Base-by-base conservation (phyloP, 306 rosid species). In the Cicer yamashitae region DNA sequence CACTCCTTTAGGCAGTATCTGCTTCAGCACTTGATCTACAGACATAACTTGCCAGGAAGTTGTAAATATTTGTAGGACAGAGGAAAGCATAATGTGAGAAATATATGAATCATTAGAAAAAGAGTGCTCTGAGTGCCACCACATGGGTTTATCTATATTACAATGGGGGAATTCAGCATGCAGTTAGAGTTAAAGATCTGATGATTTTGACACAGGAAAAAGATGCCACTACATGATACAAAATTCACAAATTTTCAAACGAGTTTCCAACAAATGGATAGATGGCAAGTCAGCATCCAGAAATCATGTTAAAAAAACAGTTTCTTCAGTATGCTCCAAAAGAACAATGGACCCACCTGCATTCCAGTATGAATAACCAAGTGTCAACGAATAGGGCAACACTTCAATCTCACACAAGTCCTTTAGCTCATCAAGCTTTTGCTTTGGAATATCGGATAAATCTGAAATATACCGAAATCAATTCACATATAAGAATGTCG, bases 351-450 rank as follows among this genome's bases (percentile, higher is more conserved):
- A 86, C 87, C 62, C 66, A 94, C 99, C 97, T 82, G 97, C 88
- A 77, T 84, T 84, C 99, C 99, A 94, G 74, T 94, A 85, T 8
- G 99, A 87, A 84, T 94, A 94, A 56, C 96, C 97, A 40, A 94
- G 87, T 0, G 96, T 89, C 81, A 92, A 76, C 1, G 88, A 81
- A 86, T 90, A 89, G 8, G 97, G 93, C 71, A 94, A 79, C 52
- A 92, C 93, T 77, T 94, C 96, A 78, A 88, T 81, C 86, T 84
- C 51, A 76, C 97, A 94, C 59, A 90, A 60, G 17, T 68, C 81
- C 84, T 86, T 90, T 40, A 94, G 79, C 80, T 91, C 92, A 22
- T 84, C 84, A 79, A 89, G 81, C 83, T 82, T 90, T 22, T 78
- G 52, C 6, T 85, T 87, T 4, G 97, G 97, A 70, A 91, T 85